Base-by-base conservation (phyloP, 208 protist genomes). In the Trypanosoma mega region DNA sequence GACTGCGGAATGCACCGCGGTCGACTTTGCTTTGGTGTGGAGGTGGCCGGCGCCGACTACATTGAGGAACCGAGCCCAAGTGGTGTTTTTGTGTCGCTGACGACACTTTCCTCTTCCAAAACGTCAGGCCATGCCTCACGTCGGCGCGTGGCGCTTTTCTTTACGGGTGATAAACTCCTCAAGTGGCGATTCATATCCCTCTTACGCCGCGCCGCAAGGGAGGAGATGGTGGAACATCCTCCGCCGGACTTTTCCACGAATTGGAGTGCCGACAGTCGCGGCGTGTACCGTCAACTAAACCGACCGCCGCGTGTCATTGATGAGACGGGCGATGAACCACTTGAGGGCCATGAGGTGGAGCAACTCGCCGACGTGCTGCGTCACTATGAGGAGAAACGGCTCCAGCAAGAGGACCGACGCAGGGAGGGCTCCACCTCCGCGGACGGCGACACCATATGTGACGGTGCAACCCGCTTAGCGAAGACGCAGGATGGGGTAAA, bases 271-370 rank as follows among this genome's bases (percentile, higher is more conserved):
- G 46, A 36, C 11, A 44, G 18, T 7, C 37, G 57, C 23, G 46
- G 57, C 2, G 34, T 20, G 1, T 43, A 54, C 31, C 43, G 57
- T 68, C 44, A 37, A 27, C 45, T 56, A 56, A 7, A 47, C 48
- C 27, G 46, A 59, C 45, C 53, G 41, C 20, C 52, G 14, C 33
- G 44, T 47, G 11, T 43, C 26, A 45, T 63, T 47, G 33, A 41
- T 26, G 23, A 21, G 43, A 33, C 45, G 3, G 36, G 39, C 21
- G 57, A 63, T 18, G 44, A 29, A 16, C 44, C 57, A 20, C 56
- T 87, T 18, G 76, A 72, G 24, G 47, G 78, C 30, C 76, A 87
- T 69, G 80, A 82, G 49, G 72, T 87, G 47, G 70, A 78, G 51
- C 72, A 84, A 53, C 70, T 87, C 11, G 65, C 72, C 34, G 80